These are phyloP conservation scores for Xanthoconium stramineum DNA, from an alignment of 768 basidiomycete genomes.

Conservation along the genomic window DNA sequence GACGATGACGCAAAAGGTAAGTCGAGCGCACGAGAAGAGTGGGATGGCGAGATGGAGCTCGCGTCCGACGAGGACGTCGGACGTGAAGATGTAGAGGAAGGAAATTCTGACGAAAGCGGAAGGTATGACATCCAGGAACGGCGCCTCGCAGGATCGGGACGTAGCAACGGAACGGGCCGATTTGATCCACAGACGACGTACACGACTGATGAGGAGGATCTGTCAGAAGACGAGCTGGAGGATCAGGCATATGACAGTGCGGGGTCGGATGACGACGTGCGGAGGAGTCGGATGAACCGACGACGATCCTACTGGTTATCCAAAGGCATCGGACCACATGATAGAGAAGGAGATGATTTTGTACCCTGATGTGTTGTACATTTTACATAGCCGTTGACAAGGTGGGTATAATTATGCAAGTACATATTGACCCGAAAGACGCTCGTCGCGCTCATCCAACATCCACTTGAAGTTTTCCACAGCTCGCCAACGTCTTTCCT, in stretches of 20 bases:
- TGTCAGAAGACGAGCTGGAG: constrained; percentile 29
- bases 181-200: constrained; percentile 44
- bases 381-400: background rate
- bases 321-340: constrained; percentile 40
- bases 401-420: background rate
- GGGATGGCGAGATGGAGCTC: constrained; percentile 38
- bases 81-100: constrained; percentile 3
- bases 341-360: constrained; percentile 17
- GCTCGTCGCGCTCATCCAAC: background rate
- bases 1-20: constrained; percentile 8
- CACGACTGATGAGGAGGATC: constrained; percentile 45
- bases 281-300: constrained; percentile 1
- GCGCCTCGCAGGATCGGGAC: constrained; percentile 44
- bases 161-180: constrained; percentile 35
- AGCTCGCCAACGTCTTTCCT: background rate
- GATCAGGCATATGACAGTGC: constrained; percentile 22
- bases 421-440: too few relatives aligned
- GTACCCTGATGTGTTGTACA: background rate
- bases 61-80: constrained; percentile 22
- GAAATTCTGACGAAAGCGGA: constrained; percentile 51
- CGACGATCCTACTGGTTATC: constrained; percentile 59
- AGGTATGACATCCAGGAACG: constrained; percentile 53
- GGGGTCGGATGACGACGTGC: constrained; percentile 25
- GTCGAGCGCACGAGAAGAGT: constrained; percentile 33
- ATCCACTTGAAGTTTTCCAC: background rate